Evolutionary conservation across 2,329 filamentous ascomycete genomes (phyloP).

Genomic region (Neofusicoccum ribis): DNA sequence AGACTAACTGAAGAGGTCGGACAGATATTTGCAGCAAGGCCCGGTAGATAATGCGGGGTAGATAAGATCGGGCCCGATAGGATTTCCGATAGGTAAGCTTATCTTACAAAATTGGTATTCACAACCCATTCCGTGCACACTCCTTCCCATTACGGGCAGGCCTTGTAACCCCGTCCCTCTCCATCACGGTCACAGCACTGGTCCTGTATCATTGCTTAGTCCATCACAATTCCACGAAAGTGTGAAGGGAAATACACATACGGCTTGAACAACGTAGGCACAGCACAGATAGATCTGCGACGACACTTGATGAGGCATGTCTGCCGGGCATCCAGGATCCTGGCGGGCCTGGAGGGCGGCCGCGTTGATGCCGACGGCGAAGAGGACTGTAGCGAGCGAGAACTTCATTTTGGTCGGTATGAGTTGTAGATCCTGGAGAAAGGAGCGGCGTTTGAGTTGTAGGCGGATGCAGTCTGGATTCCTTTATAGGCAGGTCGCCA

Average conservation of each 20-base stretch:
- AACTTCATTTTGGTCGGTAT: not conserved
- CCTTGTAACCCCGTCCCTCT: not conserved
- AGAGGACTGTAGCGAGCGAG: not conserved
- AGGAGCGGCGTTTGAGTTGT: too few relatives aligned
- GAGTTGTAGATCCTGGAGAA: too few relatives aligned
- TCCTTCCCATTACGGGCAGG: not conserved
- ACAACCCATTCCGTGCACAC: too few relatives aligned
- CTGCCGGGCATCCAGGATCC: not conserved
- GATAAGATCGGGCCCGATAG: too few relatives aligned
- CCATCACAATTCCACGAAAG: not conserved
- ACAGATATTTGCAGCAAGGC: too few relatives aligned
- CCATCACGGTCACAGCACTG: not conserved
- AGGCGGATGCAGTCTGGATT: too few relatives aligned
- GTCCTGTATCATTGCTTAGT: not conserved
- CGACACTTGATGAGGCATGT: not conserved
- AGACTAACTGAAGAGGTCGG: too few relatives aligned
- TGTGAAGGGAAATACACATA: not conserved
- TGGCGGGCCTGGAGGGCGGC: not conserved
- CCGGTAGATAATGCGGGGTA: too few relatives aligned
- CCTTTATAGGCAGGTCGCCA: too few relatives aligned
- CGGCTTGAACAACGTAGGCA: not conserved
- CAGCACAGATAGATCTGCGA: not conserved
- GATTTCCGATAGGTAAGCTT: too few relatives aligned
- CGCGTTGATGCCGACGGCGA: not conserved
- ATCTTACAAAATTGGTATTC: too few relatives aligned